Evolutionary conservation across 139 green algal genomes (phyloP).

Genomic region (Tetraselmis chui): DNA sequence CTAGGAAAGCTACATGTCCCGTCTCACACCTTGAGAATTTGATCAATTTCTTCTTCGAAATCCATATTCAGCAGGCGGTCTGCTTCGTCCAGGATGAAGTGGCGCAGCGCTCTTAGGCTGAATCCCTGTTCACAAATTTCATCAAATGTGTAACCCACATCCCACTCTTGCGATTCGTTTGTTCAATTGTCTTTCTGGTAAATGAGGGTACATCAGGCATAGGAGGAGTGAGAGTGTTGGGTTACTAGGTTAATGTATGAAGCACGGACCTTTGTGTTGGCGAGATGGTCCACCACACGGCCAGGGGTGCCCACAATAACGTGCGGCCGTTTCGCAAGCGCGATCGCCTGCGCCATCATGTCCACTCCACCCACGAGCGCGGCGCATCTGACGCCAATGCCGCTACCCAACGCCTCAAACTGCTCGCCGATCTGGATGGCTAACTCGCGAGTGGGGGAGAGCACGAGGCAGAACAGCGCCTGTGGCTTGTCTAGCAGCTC

Average conservation of each 20-base stretch:
- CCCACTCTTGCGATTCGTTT: too few species aligned
- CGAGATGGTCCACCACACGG: conserved; percentile 94
- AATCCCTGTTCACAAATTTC: too few species aligned
- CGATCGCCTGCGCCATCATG: conserved; percentile 94
- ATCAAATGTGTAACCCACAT: too few species aligned
- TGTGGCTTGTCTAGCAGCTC: conserved; percentile 83
- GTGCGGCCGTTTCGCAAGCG: conserved; percentile 86
- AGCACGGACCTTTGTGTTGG: conserved; percentile 97
- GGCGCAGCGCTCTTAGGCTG: conserved; percentile 68
- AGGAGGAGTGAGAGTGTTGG: too few species aligned
- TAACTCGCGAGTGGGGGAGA: conserved; percentile 93
- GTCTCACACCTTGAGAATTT: conserved; percentile 88
- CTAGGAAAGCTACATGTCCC: too few species aligned
- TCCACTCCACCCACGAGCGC: conserved; percentile 96
- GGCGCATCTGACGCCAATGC: conserved; percentile 79
- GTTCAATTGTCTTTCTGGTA: too few species aligned
- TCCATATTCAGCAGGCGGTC: conserved; percentile 99
- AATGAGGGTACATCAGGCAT: too few species aligned
- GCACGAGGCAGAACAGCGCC: conserved; percentile 84
- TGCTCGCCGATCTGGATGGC: conserved; percentile 98
- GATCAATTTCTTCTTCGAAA: conserved; percentile 98
- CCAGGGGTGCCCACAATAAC: conserved; percentile 93
- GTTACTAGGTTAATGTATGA: too few species aligned
- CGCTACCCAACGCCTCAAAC: conserved; percentile 88
- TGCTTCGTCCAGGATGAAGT: conserved; percentile 95